These are phyloP conservation scores for Cyberlindnera misumaiensis DNA, from an alignment of 805 yeast species.

Conservation along the genomic window DNA sequence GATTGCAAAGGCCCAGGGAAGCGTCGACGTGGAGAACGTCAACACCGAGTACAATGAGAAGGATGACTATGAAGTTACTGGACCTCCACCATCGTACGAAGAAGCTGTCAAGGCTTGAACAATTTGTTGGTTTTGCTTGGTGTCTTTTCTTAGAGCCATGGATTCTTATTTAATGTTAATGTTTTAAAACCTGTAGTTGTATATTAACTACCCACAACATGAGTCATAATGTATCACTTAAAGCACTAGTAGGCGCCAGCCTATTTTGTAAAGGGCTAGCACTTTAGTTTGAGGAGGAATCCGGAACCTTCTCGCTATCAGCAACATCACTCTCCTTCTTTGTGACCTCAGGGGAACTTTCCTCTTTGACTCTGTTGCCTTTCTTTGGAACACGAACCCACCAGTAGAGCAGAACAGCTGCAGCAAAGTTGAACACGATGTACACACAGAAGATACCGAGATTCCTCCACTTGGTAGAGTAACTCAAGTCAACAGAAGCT, in stretches of 20 bases:
- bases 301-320: too few species aligned
- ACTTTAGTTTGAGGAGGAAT: too few species aligned
- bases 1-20: slow-evolving; percentile 47
- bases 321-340: too few species aligned
- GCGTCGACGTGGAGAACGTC: slow-evolving; percentile 49
- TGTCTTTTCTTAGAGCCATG: too few species aligned
- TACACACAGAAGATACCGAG: slow-evolving; percentile 48
- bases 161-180: too few species aligned
- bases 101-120: slow-evolving; percentile 3
- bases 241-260: too few species aligned
- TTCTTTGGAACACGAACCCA: slow-evolving; percentile 68
- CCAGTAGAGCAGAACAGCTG: slow-evolving; percentile 46
- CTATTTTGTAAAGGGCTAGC: too few species aligned
- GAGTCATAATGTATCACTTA: too few species aligned
- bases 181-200: too few species aligned
- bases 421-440: slow-evolving; percentile 32
- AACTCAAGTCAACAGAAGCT: slow-evolving; percentile 31
- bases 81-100: slow-evolving; percentile 68
- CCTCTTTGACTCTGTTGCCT: slow-evolving; percentile 30
- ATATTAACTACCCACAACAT: too few species aligned
- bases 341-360: slow-evolving; percentile 18
- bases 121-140: too few species aligned
- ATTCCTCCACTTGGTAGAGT: slow-evolving; percentile 59
- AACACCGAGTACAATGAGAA: slow-evolving; percentile 54
- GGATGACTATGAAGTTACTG: slow-evolving; percentile 45